Evolutionary conservation across 192 early-diverging fungal species (phyloP), one percentile per base, ranked within the genome.

Genomic region (Coemansia interrupta): DNA sequence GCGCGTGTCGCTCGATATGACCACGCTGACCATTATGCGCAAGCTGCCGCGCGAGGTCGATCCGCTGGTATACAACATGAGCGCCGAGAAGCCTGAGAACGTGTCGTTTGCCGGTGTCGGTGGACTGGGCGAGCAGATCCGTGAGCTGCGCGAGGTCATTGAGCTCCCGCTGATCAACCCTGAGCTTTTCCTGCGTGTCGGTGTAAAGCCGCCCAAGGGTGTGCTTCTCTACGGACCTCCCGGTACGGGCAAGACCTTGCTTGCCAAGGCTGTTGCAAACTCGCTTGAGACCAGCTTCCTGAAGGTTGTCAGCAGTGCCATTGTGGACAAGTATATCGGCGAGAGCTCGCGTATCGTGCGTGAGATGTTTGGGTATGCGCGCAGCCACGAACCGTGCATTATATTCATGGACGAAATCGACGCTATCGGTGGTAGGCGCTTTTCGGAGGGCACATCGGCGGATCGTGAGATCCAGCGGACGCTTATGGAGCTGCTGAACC

Each of bases 401-500:
- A 99, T 99, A 39, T 99, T 99, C 65, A 99, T 99, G 95, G 97
- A 99, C 78, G 97, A 99, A 71, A 96, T 99, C 71, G 97, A 99
- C 82, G 95, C 97, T 26, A 99, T 99, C 81, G 97, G 95, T 77
- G 95, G 95, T 10, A 84, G 96, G 42, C 87, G 97, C 49, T 99
- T 99, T 81, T 95, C 92, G 15, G 97, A 99, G 68, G 95, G 96
- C 69, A 99, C 96, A 15, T 95, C 92, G 54, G 93, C 95, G n/a
- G 97, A 99, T 86, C 89, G 95, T 63, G 97, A 99, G 83, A 98
- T 99, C 67, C 97, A 98, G 78, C 87, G 97, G 45, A 99, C 96
- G 22, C 80, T 99, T 54, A 98, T 98, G 95, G 95, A 99, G 83
- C 84, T 99, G 49, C 67, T 99, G 56, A 99, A 96, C 77, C 97